Conservation (phyloP, 2,329 filamentous ascomycete genomes). For the Pestalotiopsis sp. region DNA sequence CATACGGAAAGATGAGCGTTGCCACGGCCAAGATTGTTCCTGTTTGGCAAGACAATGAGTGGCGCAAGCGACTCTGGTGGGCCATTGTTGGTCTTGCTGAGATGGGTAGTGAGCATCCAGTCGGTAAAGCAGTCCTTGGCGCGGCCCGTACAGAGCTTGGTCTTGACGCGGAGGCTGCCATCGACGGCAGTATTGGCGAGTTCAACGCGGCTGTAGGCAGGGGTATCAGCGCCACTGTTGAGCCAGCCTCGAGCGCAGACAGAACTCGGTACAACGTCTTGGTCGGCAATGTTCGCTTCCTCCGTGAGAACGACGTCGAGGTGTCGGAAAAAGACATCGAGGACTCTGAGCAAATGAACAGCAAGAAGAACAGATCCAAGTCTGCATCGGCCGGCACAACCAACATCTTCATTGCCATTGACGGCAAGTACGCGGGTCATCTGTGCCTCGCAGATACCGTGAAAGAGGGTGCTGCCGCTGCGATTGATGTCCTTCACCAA, state of each 20-base stretch:
- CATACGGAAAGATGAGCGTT: slow-evolving; percentile 93
- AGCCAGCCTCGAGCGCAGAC: slow-evolving; percentile 71
- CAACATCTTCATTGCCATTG: slow-evolving; percentile 88
- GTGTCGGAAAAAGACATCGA: slow-evolving; percentile 67
- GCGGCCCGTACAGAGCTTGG: slow-evolving; percentile 78
- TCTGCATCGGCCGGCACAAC: slow-evolving; percentile 71
- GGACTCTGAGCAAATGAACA: slow-evolving; percentile 63
- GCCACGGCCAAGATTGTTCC: slow-evolving; percentile 69
- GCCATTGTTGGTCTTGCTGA: slow-evolving; percentile 93
- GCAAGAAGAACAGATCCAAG: slow-evolving; percentile 42
- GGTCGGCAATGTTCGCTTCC: slow-evolving; percentile 79
- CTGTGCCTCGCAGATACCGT: slow-evolving; percentile 87
- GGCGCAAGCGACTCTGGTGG: slow-evolving; percentile 85
- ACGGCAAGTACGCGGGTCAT: slow-evolving; percentile 78
- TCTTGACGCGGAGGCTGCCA: slow-evolving; percentile 69
- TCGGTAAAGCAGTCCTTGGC: slow-evolving; percentile 83
- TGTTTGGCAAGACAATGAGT: slow-evolving; percentile 70
- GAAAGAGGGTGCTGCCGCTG: slow-evolving; percentile 82
- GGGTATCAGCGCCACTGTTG: slow-evolving; percentile 81
- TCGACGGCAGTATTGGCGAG: slow-evolving; percentile 84
- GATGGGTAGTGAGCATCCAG: slow-evolving; percentile 93
- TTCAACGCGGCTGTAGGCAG: slow-evolving; percentile 84
- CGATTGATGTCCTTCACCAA: slow-evolving; percentile 78
- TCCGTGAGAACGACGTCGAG: slow-evolving; percentile 70
- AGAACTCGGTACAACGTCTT: slow-evolving; percentile 77